Evolutionary conservation across 1,284 basidiomycete species (phyloP).

Genomic region (Sutorius eximius): DNA sequence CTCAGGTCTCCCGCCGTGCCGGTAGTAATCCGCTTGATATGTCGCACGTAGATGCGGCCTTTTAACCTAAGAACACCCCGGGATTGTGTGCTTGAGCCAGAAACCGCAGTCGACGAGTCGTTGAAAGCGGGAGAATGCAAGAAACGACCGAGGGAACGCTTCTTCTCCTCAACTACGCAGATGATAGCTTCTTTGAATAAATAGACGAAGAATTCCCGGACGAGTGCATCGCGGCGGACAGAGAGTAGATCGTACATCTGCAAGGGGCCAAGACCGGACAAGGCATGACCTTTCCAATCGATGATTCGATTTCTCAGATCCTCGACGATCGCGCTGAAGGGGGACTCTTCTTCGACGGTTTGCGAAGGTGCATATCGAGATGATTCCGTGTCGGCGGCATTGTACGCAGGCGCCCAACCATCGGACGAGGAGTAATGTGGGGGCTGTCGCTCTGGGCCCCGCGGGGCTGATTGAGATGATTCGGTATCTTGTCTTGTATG

Average conservation of each 20-base stretch:
- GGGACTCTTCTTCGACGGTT: conserved; percentile 55
- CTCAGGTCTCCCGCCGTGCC: conserved; percentile 79
- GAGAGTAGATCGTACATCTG: conserved; percentile 90
- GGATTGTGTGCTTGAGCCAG: conserved; percentile 43
- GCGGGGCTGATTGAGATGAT: conserved; percentile 33
- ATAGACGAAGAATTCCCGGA: conserved; percentile 92
- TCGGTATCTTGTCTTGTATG: conserved; percentile 37
- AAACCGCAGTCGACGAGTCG: conserved; percentile 46
- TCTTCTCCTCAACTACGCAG: conserved; percentile 93
- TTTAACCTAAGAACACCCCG: conserved; percentile 87
- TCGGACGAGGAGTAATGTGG: conserved; percentile 37
- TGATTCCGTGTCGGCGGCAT: conserved; percentile 24
- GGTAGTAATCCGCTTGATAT: conserved; percentile 86
- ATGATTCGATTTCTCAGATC: conserved; percentile 86
- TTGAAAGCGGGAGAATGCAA: conserved; percentile 57
- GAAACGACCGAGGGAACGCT: conserved; percentile 72
- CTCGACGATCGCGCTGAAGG: conserved; percentile 79
- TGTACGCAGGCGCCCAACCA: conserved; percentile 31
- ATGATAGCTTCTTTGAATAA: conserved; percentile 96
- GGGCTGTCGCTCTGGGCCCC: conserved; percentile 23
- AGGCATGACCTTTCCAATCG: conserved; percentile 92
- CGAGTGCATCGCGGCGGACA: conserved; percentile 83
- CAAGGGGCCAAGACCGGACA: conserved; percentile 82
- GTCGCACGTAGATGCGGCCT: conserved; percentile 91
- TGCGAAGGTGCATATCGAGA: conserved; percentile 27